A percentile compares a stretch with the other conserved stretches of the same genome.
Evolutionary conservation across 2,329 filamentous ascomycete genomes (phyloP).

Genomic region (Fusarium sp.): DNA sequence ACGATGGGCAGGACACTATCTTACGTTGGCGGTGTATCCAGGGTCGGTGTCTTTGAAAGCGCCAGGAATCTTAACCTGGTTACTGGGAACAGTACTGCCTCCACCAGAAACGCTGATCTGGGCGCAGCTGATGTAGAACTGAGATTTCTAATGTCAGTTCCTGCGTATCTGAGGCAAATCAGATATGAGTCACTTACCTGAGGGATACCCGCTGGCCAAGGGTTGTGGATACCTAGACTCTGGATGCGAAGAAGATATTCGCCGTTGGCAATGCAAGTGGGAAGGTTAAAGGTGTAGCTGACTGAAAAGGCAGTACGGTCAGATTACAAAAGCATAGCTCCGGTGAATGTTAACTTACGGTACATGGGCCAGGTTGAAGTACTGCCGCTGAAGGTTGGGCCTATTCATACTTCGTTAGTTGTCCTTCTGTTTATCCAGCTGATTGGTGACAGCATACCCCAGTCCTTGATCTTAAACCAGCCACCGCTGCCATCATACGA

Average conservation of each 20-base stretch:
- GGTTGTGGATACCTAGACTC: constrained; percentile 15
- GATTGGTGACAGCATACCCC: neutral
- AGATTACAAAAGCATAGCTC: neutral
- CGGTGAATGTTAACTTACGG: neutral
- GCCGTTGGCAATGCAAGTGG: constrained; percentile 1
- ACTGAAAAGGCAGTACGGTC: neutral
- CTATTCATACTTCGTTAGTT: neutral
- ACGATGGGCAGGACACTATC: neutral
- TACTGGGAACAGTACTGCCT: constrained; percentile 2
- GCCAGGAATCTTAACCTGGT: constrained; percentile 18
- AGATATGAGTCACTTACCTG: neutral
- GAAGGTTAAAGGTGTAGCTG: constrained; percentile 9
- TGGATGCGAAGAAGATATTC: constrained; percentile 14
- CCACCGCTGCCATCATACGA: constrained; percentile 1
- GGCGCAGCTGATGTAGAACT: constrained; percentile 21
- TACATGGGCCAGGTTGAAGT: neutral
- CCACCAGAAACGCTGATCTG: constrained; percentile 12
- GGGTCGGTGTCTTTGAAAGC: constrained; percentile 5
- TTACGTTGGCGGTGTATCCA: constrained; percentile 13
- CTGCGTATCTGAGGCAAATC: accelerated
- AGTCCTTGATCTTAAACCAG: constrained; percentile 23
- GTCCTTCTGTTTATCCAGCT: accelerated
- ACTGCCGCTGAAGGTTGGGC: neutral
- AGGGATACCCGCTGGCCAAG: constrained; percentile 3
- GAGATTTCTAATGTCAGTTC: accelerated